Conservation (phyloP, 2,329 filamentous ascomycete genomes). For the Bimuria novae-zelandiae region DNA sequence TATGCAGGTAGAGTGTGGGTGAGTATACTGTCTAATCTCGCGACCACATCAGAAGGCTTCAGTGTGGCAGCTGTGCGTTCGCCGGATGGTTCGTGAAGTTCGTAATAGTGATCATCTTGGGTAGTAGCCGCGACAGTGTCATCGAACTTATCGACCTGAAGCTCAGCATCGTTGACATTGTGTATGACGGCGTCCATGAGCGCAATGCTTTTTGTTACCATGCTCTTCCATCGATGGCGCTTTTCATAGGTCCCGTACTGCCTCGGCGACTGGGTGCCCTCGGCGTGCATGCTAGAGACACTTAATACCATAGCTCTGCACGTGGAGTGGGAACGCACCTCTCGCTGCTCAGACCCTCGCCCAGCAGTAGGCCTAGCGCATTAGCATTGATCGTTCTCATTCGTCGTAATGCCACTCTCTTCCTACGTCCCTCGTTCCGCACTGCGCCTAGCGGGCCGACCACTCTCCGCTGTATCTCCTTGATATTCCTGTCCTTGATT, state of each 20-base stretch:
- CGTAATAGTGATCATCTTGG: conserved; percentile 54
- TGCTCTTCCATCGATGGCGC: conserved; percentile 67
- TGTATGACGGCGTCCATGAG: conserved; percentile 85
- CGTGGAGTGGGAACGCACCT: conserved; percentile 26
- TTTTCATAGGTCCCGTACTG: conserved; percentile 54
- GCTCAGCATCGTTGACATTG: conserved; percentile 68
- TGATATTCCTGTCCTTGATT: conserved; percentile 72
- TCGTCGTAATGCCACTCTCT: conserved; percentile 71
- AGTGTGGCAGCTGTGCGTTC: conserved; percentile 41
- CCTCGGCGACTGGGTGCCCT: conserved; percentile 51
- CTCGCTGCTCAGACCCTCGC: conserved; percentile 73
- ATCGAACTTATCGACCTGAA: conserved; percentile 59
- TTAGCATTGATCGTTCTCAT: conserved; percentile 82
- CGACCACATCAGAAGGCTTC: conserved; percentile 62
- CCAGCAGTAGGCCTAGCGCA: conserved; percentile 83
- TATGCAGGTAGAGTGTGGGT: conserved; percentile 71
- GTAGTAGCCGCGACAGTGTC: conserved; percentile 61
- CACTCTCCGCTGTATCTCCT: conserved; percentile 71
- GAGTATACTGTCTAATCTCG: conserved; percentile 71
- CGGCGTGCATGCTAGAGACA: conserved; percentile 63
- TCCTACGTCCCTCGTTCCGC: conserved; percentile 73
- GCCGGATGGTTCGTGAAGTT: conserved; percentile 45
- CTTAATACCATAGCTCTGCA: conserved; percentile 12
- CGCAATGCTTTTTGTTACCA: conserved; percentile 78
- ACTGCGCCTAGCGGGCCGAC: conserved; percentile 78